phyloP scores from a whole-genome alignment of 768 basidiomycete genomes.

The Pluteus cervinus region DNA sequence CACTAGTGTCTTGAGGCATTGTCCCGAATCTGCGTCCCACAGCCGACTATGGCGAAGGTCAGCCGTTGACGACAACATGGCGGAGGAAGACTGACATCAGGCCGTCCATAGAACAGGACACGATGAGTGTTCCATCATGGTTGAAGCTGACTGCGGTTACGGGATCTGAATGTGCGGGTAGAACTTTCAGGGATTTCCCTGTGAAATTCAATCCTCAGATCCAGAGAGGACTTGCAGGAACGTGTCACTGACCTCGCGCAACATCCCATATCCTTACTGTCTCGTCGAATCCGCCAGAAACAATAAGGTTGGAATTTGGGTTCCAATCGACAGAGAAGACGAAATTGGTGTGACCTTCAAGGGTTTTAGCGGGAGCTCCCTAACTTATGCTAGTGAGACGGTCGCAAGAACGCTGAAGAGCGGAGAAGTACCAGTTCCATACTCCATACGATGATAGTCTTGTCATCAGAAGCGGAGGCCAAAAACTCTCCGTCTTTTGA shows the following conservation, averaged over 20 bases:
- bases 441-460: constrained; percentile 82
- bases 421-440: constrained; percentile 47
- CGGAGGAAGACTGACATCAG: constrained; percentile 79
- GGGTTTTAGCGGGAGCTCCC: constrained; percentile 55
- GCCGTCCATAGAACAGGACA: constrained; percentile 95
- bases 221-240: neutral
- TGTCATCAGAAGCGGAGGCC: constrained; percentile 93
- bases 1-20: constrained; percentile 94
- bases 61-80: neutral
- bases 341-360: constrained; percentile 87
- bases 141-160: constrained; percentile 94
- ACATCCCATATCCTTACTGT: constrained; percentile 97
- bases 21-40: constrained; percentile 96
- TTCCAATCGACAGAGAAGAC: constrained; percentile 94
- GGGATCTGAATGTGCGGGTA: constrained; percentile 97
- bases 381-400: constrained; percentile 18
- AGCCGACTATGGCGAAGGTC: constrained; percentile 58
- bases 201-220: constrained; percentile 2
- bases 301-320: constrained; percentile 83
- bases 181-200: constrained; percentile 81
- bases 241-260: constrained; percentile 58
- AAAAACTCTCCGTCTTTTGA: constrained; percentile 75
- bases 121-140: constrained; percentile 89
- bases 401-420: constrained; percentile 6
- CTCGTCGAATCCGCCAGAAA: constrained; percentile 94